A percentile compares a stretch with the other conserved stretches of the same genome.
These are phyloP conservation scores for Entomortierella beljakovae DNA, from an alignment of 192 early-diverging fungal species.

Conservation along the genomic window DNA sequence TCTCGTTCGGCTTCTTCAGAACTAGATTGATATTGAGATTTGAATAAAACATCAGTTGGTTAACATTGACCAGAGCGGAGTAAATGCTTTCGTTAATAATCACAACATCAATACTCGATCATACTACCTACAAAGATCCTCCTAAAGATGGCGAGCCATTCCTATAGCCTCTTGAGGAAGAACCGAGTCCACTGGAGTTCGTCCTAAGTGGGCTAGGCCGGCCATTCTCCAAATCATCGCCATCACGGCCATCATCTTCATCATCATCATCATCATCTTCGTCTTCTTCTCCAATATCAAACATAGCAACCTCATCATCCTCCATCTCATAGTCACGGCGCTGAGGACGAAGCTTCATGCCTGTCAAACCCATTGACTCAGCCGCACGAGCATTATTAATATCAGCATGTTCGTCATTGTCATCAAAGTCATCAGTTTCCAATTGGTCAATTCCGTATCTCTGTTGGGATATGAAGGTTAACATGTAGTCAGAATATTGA, in stretches of 20 bases:
- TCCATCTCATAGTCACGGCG: slow-evolving; percentile 40
- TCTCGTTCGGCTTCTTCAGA: slow-evolving; percentile 35
- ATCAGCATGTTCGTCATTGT: slow-evolving; percentile 75
- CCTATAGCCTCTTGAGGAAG: slow-evolving; percentile 28
- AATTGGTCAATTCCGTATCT: slow-evolving; percentile 92
- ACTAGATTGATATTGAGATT: background rate
- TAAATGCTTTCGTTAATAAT: too few relatives aligned
- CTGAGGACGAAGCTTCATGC: slow-evolving; percentile 54
- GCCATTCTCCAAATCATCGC: slow-evolving; percentile 38
- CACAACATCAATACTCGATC: background rate
- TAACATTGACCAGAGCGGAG: too few relatives aligned
- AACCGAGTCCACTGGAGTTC: slow-evolving; percentile 11
- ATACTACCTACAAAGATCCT: slow-evolving; percentile 13
- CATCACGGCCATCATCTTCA: slow-evolving; percentile 48
- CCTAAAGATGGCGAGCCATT: background rate
- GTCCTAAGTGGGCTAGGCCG: slow-evolving; percentile 6
- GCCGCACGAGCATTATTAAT: slow-evolving; percentile 64
- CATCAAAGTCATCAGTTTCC: slow-evolving; percentile 67
- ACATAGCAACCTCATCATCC: slow-evolving; percentile 64
- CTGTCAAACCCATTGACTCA: slow-evolving; percentile 61
- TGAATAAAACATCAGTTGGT: background rate
- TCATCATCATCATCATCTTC: slow-evolving; percentile 68
- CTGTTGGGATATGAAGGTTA: slow-evolving; percentile 15
- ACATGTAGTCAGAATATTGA: too few relatives aligned
- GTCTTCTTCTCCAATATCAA: slow-evolving; percentile 74